Percentiles rank a stretch among this genome's conserved stretches.
Evolutionary conservation across 1,284 basidiomycete genomes (phyloP).

Genomic region (Leccinum pallidistipes): DNA sequence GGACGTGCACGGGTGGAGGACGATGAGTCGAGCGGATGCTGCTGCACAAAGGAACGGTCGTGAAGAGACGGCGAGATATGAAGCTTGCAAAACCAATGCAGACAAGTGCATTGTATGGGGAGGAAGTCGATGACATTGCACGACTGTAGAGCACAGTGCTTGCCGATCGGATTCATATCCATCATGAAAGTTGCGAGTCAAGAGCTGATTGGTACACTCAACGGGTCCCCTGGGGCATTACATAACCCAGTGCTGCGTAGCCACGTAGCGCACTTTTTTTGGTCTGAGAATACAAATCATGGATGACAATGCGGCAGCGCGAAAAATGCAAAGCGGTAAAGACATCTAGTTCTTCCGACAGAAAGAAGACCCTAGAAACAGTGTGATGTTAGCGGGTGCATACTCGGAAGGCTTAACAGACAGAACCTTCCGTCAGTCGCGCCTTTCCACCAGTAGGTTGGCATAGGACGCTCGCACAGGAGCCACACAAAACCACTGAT

Average conservation of each 20-base stretch:
- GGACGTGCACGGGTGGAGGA: conserved; percentile 34
- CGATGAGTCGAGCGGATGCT: not conserved
- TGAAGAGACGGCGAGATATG: conserved; percentile 60
- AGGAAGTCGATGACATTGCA: conserved; percentile 54
- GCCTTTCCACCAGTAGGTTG: conserved; percentile 99
- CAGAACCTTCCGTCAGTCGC: conserved; percentile 94
- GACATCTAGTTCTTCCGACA: conserved; percentile 76
- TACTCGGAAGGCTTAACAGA: conserved; percentile 10
- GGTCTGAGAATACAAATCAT: conserved; percentile 20
- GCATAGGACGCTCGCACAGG: conserved; percentile 94
- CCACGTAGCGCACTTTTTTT: conserved; percentile 1
- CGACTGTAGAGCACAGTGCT: conserved; percentile 44
- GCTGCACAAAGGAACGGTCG: conserved; percentile 41
- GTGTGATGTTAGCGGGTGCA: conserved; percentile 6
- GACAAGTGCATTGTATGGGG: conserved; percentile 50
- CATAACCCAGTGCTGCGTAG: conserved; percentile 6
- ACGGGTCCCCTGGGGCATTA: conserved; percentile 3
- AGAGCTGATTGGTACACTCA: not conserved
- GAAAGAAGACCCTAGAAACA: conserved; percentile 73
- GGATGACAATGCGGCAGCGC: not conserved
- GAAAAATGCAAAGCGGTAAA: not conserved
- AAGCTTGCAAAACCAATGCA: conserved; percentile 45
- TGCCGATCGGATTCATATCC: conserved; percentile 44
- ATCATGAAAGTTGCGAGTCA: conserved; percentile 13
- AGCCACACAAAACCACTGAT: conserved; percentile 90